Evolutionary conservation across 768 basidiomycete genomes (phyloP).

Genomic region (Suillus luteus): DNA sequence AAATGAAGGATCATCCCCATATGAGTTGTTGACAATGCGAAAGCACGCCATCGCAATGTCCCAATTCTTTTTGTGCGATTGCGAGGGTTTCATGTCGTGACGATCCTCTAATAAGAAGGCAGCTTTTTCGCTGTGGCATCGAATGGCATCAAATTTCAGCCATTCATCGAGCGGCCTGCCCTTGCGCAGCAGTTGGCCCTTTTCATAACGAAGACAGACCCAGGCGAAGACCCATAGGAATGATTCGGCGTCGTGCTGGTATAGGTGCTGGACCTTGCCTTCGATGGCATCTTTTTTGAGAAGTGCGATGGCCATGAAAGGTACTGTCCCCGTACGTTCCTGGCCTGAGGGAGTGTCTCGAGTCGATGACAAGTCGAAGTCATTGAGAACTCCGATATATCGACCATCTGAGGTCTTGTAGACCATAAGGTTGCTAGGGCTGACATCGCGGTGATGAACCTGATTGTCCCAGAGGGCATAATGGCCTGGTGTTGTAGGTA

Average conservation of each 20-base stretch:
- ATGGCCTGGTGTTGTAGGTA: conserved; percentile 8
- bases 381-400: conserved; percentile 14
- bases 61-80: not conserved
- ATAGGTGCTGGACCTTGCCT: conserved; percentile 1
- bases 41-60: not conserved
- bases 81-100: too few relatives aligned
- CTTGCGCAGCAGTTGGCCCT: not conserved
- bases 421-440: conserved; percentile 13
- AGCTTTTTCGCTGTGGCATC: not conserved
- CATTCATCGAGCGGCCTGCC: not conserved
- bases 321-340: conserved; percentile 15
- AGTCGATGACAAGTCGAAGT: conserved; percentile 13
- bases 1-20: too few relatives aligned
- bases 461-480: not conserved
- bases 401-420: not conserved
- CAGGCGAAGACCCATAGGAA: conserved; percentile 7
- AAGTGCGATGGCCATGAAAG: conserved; percentile 15
- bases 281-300: not conserved
- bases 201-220: not conserved
- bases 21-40: too few relatives aligned
- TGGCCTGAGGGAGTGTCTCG: not conserved
- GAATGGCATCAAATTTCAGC: not conserved
- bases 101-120: not conserved
- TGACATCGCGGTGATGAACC: conserved; percentile 11
- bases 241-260: not conserved